A percentile compares a stretch with the other conserved stretches of the same genome.
Evolutionary conservation across 2,329 filamentous ascomycete species (phyloP).

Genomic region (Didymella lethalis): DNA sequence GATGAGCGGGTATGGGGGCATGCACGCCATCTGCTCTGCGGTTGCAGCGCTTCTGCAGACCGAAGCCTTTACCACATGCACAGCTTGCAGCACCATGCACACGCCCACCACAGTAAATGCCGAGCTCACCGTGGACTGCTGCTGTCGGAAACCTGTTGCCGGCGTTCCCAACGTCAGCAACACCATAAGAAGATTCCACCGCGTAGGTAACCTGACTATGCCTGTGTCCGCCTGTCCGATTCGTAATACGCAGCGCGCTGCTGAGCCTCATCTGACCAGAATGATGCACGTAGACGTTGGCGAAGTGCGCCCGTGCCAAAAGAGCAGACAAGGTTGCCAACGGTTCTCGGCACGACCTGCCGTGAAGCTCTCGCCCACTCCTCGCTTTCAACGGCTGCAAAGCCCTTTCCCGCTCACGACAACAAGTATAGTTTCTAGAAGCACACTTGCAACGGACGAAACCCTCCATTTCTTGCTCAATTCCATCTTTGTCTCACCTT

Average conservation of each 20-base stretch:
- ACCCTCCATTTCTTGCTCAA: not conserved
- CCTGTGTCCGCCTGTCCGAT: not conserved
- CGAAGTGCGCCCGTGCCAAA: constrained; percentile 4
- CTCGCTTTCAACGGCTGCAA: constrained; percentile 7
- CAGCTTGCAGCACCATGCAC: constrained; percentile 14
- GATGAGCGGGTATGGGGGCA: constrained; percentile 21
- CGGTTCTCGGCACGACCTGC: constrained; percentile 13
- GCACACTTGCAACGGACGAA: not conserved
- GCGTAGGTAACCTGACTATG: constrained; percentile 3
- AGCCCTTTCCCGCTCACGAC: constrained; percentile 9
- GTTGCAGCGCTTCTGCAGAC: constrained; percentile 43
- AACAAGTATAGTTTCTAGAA: not conserved
- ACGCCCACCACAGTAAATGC: not conserved
- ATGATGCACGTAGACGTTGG: not conserved
- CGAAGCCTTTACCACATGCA: constrained; percentile 22
- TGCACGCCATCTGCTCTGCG: constrained; percentile 32
- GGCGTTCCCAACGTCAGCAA: constrained; percentile 3
- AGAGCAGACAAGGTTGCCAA: not conserved
- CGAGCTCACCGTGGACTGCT: constrained; percentile 3
- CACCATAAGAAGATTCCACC: constrained; percentile 2
- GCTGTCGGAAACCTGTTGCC: constrained; percentile 3
- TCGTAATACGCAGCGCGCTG: constrained; percentile 1
- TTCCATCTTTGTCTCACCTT: not conserved
- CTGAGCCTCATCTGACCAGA: constrained; percentile 9
- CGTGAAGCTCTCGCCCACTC: constrained; percentile 12